phyloP scores from a whole-genome alignment of 129 eudicot genomes.

The Chrysanthemum seticuspe region DNA sequence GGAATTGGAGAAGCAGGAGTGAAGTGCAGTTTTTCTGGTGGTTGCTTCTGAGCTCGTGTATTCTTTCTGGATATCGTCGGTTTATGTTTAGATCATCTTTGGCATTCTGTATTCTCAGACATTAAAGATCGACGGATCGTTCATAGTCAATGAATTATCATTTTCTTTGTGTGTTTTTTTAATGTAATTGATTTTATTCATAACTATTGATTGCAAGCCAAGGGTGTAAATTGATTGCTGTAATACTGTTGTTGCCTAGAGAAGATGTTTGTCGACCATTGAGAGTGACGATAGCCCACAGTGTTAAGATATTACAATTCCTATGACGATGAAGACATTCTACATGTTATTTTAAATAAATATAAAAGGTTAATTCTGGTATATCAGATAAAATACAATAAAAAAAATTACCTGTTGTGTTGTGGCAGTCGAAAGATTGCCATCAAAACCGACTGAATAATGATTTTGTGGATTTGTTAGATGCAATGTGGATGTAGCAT shows the following conservation, averaged over 20 bases:
- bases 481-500: neutral
- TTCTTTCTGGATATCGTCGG: neutral
- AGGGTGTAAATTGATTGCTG: conserved; percentile 1
- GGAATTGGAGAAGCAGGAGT: conserved; percentile 77
- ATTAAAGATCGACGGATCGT: neutral
- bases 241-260: conserved; percentile 21
- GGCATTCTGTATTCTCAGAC: conserved; percentile 7
- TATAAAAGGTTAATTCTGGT: neutral
- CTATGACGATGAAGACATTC: neutral
- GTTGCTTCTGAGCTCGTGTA: neutral
- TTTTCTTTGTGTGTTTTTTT: neutral
- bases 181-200: neutral
- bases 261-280: neutral
- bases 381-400: neutral
- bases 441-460: conserved; percentile 5
- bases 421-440: conserved; percentile 1
- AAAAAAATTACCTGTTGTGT: conserved; percentile 34
- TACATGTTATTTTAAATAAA: neutral
- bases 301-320: conserved; percentile 18
- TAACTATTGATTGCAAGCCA: conserved; percentile 14
- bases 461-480: conserved; percentile 24
- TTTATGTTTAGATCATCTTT: conserved; percentile 7
- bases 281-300: neutral
- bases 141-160: neutral
- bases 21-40: conserved; percentile 16